Base-by-base conservation (phyloP, 1,284 basidiomycete species). In the Tylopilus sp. region DNA sequence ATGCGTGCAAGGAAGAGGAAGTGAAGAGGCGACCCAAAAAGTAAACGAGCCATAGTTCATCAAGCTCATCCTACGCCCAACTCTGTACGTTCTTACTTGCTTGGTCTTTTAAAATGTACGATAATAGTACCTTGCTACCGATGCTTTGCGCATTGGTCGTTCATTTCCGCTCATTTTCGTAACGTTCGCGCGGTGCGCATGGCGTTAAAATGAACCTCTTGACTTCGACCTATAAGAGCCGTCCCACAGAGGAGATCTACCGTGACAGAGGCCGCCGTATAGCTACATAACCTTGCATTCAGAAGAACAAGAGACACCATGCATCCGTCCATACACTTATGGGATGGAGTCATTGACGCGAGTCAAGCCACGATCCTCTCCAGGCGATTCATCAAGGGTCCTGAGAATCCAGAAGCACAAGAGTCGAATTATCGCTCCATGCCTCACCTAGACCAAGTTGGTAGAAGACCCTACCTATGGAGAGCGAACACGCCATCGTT, bases 1-100 rank as follows among this genome's bases (percentile, higher is more conserved):
- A 95, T 67, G 82, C 86, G 15, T 89, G 90, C 71, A 91, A 91
- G 72, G 88, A 91, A 40, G 90, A 93, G 9, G 91, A 94, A 70
- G 85, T 93, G 53, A 88, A 83, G 72, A 86, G 85, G 71, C 74
- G 84, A 57, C 73, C 72, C 6, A 74, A 73, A 59, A 76, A 77
- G 64, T 75, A 77, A 59, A 52, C 10, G 20, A 52, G 26, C 15
- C n/a, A 12, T 40, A n/a, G n/a, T 36, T 28, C 36, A 40, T 45
- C 40, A 7, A 41, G 43, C 43, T 34, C 53, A 55, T 49, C 34
- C 49, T 48, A 44, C 7, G 11, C 30, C 38, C 18, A 48, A 28
- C 30, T 47, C 21, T 50, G 42, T 48, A 37, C 38, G 24, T 42
- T 24, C 39, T 24, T 51, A 37, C 41, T 54, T 46, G 20, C 44